Evolutionary conservation across 306 rosid species (phyloP), one percentile per base, ranked within the genome.

Genomic region (Dalbergia cochinchinensis): DNA sequence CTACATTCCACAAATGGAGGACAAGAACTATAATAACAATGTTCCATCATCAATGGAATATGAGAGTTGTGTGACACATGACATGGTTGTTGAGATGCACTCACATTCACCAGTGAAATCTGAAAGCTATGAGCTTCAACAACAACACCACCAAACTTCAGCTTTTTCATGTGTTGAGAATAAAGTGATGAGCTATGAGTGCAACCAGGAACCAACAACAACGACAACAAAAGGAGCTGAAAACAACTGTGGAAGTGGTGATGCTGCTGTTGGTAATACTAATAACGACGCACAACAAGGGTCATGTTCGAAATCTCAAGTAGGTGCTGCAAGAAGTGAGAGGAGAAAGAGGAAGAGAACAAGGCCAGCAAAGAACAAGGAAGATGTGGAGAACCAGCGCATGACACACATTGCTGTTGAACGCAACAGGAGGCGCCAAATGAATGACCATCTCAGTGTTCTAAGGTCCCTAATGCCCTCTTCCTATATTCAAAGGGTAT

Each of bases 391-490:
- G 89, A 91, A 86, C 72, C 99, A 95, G 77, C 78, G 99, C 12
- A 93, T 95, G 98, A 95, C 93, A 44, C 99, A 95, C 86, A 93
- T 95, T 87, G 92, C 98, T 20, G 98, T 95, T 13, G 98, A 95
- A 83, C 85, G 99, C 12, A 95, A 93, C 84, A 89, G 98, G 22
- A 78, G 99, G 63, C 91, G 97, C 61, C 99, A 93, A 81, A 96
- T 91, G 99, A 96, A 96, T 75, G 98, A 91, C 85, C 99, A 93
- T 78, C 98, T 93, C 72, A 86, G 86, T 79, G 98, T 91, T 69
- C 94, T 96, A 33, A 88, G 89, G 85, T 91, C 94, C 61, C 91
- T 96, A 75, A 93, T 96, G 96, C 99, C 98, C 35, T 47, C 91
- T 44, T 83, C 97, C 9, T 91, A 96, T 66, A 80, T 90, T 83